Percentiles rank a stretch among this genome's conserved stretches.
Evolutionary conservation across 139 green algal genomes (phyloP).

Genomic region (Chlamydomonas incerta): DNA sequence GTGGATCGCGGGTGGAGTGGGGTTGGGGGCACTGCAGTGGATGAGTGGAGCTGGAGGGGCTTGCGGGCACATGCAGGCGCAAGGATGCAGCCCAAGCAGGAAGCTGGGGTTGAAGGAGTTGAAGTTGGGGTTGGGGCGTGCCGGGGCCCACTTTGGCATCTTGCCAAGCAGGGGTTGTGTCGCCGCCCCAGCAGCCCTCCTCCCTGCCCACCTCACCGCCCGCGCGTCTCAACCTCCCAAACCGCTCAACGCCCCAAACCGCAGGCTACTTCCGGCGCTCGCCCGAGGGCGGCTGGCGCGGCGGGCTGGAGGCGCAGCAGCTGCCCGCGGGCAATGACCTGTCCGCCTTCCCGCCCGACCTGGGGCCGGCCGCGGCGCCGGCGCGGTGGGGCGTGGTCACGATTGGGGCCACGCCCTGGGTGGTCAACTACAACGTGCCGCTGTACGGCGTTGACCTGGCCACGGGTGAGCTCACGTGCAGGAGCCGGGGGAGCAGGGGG

Average conservation of each 20-base stretch:
- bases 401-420: conserved; percentile 77
- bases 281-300: background rate
- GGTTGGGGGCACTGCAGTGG: background rate
- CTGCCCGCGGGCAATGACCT: background rate
- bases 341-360: conserved; percentile 39
- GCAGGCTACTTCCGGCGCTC: conserved; percentile 44
- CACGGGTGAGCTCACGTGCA: background rate
- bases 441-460: background rate
- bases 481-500: no score
- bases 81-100: no score
- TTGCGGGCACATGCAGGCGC: no score
- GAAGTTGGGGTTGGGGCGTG: no score
- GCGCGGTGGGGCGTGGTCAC: conserved; percentile 58
- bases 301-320: background rate
- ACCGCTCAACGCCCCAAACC: no score
- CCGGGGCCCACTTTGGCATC: no score
- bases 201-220: no score
- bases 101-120: no score
- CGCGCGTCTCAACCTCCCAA: no score
- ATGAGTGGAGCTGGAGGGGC: no score
- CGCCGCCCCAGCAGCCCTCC: no score
- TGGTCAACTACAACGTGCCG: conserved; percentile 90
- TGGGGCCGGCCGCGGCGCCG: conserved; percentile 12
- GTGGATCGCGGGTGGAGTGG: background rate
- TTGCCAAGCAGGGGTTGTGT: no score